Base-by-base conservation (phyloP, 192 early-diverging fungal species). In the Allomyces macrogynus region DNA sequence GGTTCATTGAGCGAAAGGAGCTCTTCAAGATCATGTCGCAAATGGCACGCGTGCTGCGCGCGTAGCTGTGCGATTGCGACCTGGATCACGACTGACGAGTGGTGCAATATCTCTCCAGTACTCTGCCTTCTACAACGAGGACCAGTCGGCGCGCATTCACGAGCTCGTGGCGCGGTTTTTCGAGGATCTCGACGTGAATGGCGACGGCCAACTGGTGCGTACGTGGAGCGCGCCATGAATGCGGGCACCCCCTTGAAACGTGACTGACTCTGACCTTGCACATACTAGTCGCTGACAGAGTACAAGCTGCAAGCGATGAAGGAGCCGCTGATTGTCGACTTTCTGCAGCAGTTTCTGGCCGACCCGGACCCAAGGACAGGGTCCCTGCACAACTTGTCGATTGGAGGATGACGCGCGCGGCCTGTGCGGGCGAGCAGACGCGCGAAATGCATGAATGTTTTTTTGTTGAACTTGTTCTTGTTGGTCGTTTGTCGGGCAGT, bases 221-320 rank as follows among this genome's bases (percentile, higher is more conserved):
- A 43, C 49, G 12, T 57, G 32, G 32, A 40, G 5, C 32, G 32
- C 32, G 32, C 23, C n/a, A 16, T 43, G 64, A 24, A 22, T 23
- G 24, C 62, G 60, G 26, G 42, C 63, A 40, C 7, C 32, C 7
- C 32, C 32, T 8, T 8, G n/a, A 43, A 25, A 40, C 63, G 10
- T 7, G 10, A 44, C 16, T 71, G 22, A 61, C 42, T n/a, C n/a
- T n/a, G n/a, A n/a, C n/a, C n/a, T n/a, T n/a, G n/a, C n/a, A n/a
- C n/a, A n/a, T n/a, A n/a, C 5, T 68, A 84, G 83, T 81, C 84
- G 10, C 76, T 87, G 63, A 76, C 79, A 61, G 87, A 89, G 70
- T 89, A 85, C 68, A 88, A 88, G 66, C 68, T 89, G 40, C 85
- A 84, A 71, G 84, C 84, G 3, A 79, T 89, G 72, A 89, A 89